phyloP scores from a whole-genome alignment of 2,329 filamentous ascomycete species.

The Xylariaceae sp. region DNA sequence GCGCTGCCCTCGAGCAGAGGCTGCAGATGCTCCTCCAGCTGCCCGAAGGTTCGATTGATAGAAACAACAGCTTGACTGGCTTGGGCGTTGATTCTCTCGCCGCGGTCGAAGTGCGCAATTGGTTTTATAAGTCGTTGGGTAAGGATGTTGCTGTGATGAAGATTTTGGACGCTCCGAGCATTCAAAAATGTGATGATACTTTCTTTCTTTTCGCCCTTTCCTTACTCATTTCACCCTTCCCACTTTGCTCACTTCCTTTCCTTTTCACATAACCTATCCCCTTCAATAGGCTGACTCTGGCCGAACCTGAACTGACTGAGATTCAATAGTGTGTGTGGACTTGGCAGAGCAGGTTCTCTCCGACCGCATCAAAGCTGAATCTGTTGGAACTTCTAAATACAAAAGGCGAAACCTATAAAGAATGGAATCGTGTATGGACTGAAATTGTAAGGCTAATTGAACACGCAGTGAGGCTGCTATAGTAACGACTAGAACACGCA shows the following conservation, averaged over 20 bases:
- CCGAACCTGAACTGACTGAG: neutral
- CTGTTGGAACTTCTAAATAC: neutral
- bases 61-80: constrained; percentile 44
- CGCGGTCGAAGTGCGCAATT: constrained; percentile 49
- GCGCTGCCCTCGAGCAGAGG: constrained; percentile 37
- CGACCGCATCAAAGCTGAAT: neutral
- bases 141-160: constrained; percentile 43
- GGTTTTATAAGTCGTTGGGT: constrained; percentile 45
- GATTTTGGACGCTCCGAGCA: constrained; percentile 39
- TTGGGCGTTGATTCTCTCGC: constrained; percentile 51
- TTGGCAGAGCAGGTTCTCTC: constrained; percentile 13
- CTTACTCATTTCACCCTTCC: neutral
- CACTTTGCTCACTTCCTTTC: neutral
- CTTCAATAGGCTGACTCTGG: no score
- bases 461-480: no score
- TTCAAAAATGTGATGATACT: constrained; percentile 16
- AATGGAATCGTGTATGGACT: no score
- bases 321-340: constrained; percentile 18
- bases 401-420: no score
- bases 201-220: neutral
- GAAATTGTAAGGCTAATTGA: no score
- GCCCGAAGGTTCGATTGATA: constrained; percentile 38
- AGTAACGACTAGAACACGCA: no score
- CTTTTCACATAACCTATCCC: neutral
- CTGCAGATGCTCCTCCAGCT: constrained; percentile 45